Conservation (phyloP, 73 alveolate species). For the Symbiodinium natans region DNA sequence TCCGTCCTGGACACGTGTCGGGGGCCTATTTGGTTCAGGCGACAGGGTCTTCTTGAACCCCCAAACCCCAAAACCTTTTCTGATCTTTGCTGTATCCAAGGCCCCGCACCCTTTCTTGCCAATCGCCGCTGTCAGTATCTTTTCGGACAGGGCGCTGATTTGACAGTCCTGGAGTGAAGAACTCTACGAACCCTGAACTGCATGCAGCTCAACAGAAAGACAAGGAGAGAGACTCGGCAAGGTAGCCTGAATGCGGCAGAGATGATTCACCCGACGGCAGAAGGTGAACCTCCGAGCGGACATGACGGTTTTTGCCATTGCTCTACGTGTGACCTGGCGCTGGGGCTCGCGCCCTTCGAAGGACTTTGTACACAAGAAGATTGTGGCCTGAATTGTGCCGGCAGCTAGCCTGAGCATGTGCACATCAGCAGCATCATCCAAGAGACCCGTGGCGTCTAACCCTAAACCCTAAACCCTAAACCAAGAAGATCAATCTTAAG, state of each 20-base stretch:
- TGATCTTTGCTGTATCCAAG: too few relatives aligned
- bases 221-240: neutral
- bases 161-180: conserved; percentile 4
- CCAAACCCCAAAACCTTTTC: too few relatives aligned
- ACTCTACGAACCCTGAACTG: too few relatives aligned
- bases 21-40: too few relatives aligned
- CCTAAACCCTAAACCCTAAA: too few relatives aligned
- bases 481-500: neutral
- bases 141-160: conserved; percentile 40
- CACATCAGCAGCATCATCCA: too few relatives aligned
- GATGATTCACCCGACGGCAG: conserved; percentile 85
- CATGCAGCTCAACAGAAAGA: too few relatives aligned
- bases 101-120: conserved; percentile 38
- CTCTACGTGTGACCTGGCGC: neutral
- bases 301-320: neutral
- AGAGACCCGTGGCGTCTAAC: too few relatives aligned
- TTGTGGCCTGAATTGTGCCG: conserved; percentile 24
- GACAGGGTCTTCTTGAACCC: too few relatives aligned
- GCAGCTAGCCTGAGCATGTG: conserved; percentile 28
- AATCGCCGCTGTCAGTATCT: conserved; percentile 26
- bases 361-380: conserved; percentile 77
- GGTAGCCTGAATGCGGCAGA: conserved; percentile 35
- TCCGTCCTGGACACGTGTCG: neutral
- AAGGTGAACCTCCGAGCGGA: conserved; percentile 2
- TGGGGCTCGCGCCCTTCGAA: conserved; percentile 13